A percentile compares a stretch with the other conserved stretches of the same genome.
Evolutionary conservation across 2,329 filamentous ascomycete species (phyloP).

Genomic region (Cercospora citrullina): DNA sequence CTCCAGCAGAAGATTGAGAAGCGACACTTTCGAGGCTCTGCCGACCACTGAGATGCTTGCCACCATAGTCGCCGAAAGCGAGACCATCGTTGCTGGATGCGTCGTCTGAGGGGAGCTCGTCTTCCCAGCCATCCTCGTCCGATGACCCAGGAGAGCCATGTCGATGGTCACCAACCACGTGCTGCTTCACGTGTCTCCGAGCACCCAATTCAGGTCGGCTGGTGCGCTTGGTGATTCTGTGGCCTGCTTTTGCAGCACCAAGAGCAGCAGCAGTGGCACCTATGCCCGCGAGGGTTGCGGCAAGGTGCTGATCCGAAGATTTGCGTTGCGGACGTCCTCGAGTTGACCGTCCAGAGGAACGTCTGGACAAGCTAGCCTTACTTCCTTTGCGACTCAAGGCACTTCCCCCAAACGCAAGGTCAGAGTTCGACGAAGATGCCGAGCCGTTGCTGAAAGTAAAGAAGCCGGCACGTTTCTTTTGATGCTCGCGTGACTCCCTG

Average conservation of each 20-base stretch:
- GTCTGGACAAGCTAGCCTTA: conserved; percentile 25
- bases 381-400: conserved; percentile 26
- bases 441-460: conserved; percentile 52
- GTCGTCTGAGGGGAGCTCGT: conserved; percentile 53
- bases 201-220: conserved; percentile 33
- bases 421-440: conserved; percentile 49
- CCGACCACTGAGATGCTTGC: conserved; percentile 39
- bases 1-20: conserved; percentile 53
- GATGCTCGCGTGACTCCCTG: conserved; percentile 25
- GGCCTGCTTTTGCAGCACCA: conserved; percentile 43
- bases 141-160: conserved; percentile 36
- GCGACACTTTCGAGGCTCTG: conserved; percentile 55
- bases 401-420: conserved; percentile 49
- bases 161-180: conserved; percentile 14
- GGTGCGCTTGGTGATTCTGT: conserved; percentile 30
- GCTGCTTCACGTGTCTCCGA: conserved; percentile 21
- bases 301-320: conserved; percentile 49
- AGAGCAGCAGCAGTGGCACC: conserved; percentile 53
- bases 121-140: conserved; percentile 61
- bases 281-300: conserved; percentile 49
- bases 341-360: conserved; percentile 24
- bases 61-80: conserved; percentile 58
- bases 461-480: conserved; percentile 47
- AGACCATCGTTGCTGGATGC: conserved; percentile 59
- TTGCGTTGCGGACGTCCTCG: conserved; percentile 35